Base-by-base conservation (phyloP, 176 grass and related monocot species). In the Bonia amplexicaulis region DNA sequence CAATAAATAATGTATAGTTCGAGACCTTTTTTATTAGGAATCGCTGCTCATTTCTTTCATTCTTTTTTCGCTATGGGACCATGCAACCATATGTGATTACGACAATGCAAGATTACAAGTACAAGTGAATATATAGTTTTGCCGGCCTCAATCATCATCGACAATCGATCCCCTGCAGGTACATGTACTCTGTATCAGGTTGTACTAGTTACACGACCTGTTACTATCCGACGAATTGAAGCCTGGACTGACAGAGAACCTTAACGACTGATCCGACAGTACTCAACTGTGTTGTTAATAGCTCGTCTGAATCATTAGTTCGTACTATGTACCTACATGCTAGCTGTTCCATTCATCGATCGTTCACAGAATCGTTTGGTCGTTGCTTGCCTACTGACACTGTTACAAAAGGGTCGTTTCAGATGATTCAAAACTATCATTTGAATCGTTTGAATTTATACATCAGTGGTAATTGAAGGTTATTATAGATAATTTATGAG, bases 161-260 rank as follows among this genome's bases (percentile, higher is more conserved):
- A 8, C 20, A 23, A 0, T 65, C 25, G n/a, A 20, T 19, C 3
- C 13, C 25, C 25, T 22, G 61, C 87, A 76, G 69, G 23, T 22
- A 47, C 77, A 62, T 12, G 27, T 76, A 51, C n/a, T 23, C 82
- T 69, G 70, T 44, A 20, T 77, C 54, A 86, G 83, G 72, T 54
- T 71, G 70, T 67, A 72, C 27, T 12, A 17, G 29, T 66, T 63
- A 25, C 44, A 72, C 3, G 52, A 46, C 26, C 9, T 25, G 76
- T 64, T 62, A 19, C 57, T 48, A 41, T 86, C 54, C 0, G 39
- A 31, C 11, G 7, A 55, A 6, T 52, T 17, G 49, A 40, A 44
- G 5, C 74, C 9, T 49, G 51, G 11, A 60, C 19, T 71, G 54
- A 61, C 66, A 49, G 64, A 69, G 53, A 62, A 63, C 71, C 75